These are phyloP conservation scores for Sporothrix curviconia DNA, from an alignment of 2,329 filamentous ascomycete species.

Conservation along the genomic window DNA sequence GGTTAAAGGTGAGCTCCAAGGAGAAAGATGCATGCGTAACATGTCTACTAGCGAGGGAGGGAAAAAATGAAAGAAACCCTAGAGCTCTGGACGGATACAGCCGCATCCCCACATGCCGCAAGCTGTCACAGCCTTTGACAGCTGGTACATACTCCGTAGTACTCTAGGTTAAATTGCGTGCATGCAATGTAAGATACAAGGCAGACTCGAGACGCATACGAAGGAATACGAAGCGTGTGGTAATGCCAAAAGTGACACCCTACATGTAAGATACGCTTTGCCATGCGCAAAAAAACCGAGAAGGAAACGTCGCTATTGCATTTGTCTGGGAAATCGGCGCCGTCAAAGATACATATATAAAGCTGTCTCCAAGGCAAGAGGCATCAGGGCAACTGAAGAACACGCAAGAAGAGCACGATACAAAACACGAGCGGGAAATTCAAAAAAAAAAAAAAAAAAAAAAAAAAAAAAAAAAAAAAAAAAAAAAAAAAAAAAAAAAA, in stretches of 20 bases:
- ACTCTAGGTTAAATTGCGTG: too few species aligned
- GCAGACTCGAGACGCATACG: too few species aligned
- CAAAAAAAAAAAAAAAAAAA: too few species aligned
- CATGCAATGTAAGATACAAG: too few species aligned
- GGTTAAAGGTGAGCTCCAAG: neutral
- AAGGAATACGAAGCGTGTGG: too few species aligned
- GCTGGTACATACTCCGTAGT: too few species aligned
- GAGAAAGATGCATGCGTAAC: neutral
- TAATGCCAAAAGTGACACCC: too few species aligned
- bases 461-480: neutral
- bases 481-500: neutral
- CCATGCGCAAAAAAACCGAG: neutral
- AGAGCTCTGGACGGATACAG: neutral
- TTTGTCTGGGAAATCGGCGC: neutral
- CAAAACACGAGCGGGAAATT: too few species aligned
- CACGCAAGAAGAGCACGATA: neutral
- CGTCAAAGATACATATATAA: neutral
- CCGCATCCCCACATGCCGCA: neutral
- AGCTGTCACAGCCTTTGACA: too few species aligned
- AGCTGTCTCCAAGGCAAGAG: neutral
- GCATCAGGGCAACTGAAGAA: neutral
- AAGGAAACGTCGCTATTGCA: neutral
- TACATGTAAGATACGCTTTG: neutral
- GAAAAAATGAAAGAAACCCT: neutral
- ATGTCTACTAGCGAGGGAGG: neutral